Evolutionary conservation across 2,329 filamentous ascomycete genomes (phyloP).

Genomic region (Aspergillus fumigatus): DNA sequence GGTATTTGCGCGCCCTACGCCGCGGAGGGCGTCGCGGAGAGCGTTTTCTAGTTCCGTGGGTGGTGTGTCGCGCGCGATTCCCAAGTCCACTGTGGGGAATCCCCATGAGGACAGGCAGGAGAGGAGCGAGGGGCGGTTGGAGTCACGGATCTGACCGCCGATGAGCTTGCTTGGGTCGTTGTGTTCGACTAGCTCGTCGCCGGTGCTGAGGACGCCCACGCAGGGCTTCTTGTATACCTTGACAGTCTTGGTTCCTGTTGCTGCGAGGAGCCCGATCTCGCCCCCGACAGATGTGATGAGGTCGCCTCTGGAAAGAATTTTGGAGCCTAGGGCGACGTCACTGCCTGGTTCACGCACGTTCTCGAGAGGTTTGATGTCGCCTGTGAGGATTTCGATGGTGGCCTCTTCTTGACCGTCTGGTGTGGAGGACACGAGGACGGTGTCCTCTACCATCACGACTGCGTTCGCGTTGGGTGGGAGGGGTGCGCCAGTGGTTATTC

Average conservation of each 20-base stretch:
- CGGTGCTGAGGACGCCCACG: constrained; percentile 85
- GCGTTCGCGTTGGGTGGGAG: constrained; percentile 82
- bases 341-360: constrained; percentile 91
- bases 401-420: constrained; percentile 80
- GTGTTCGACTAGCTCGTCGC: constrained; percentile 86
- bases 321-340: constrained; percentile 66
- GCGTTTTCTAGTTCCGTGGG: constrained; percentile 69
- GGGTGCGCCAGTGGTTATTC: constrained; percentile 93
- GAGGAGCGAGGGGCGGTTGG: constrained; percentile 82
- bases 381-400: constrained; percentile 79
- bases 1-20: constrained; percentile 34
- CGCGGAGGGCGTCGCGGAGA: constrained; percentile 68
- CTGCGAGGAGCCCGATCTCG: constrained; percentile 84
- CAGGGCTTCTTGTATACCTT: constrained; percentile 70
- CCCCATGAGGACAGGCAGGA: constrained; percentile 70
- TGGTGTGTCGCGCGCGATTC: constrained; percentile 61
- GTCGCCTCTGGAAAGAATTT: constrained; percentile 72
- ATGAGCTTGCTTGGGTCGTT: constrained; percentile 56
- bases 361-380: constrained; percentile 69
- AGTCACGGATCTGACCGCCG: constrained; percentile 86
- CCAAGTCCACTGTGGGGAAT: constrained; percentile 76
- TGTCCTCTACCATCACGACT: constrained; percentile 97
- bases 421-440: constrained; percentile 67
- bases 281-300: constrained; percentile 82
- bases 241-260: constrained; percentile 70